Evolutionary conservation across 2,329 filamentous ascomycete genomes (phyloP).

Genomic region (Xylariales sp.): DNA sequence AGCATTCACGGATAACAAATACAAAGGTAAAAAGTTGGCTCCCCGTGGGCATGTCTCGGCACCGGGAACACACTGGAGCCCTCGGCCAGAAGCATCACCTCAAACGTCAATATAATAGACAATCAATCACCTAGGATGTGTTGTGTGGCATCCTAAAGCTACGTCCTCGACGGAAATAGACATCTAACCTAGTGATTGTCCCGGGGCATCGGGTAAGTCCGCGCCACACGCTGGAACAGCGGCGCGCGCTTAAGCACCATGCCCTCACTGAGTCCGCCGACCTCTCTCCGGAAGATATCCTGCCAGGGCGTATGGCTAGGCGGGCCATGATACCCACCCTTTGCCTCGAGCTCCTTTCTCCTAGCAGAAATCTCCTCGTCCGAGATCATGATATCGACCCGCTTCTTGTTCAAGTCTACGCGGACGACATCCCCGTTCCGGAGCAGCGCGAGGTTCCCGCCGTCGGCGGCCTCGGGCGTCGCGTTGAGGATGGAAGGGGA

Average conservation of each 20-base stretch:
- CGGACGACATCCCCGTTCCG: slow-evolving; percentile 61
- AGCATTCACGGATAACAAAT: not conserved
- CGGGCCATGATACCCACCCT: slow-evolving; percentile 53
- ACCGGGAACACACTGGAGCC: not conserved
- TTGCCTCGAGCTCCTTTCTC: slow-evolving; percentile 52
- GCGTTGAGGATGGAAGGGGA: slow-evolving; percentile 67
- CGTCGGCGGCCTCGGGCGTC: slow-evolving; percentile 65
- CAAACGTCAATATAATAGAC: not conserved
- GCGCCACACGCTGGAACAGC: slow-evolving; percentile 60
- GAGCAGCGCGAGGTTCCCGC: slow-evolving; percentile 64
- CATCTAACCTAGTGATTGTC: slow-evolving; percentile 57
- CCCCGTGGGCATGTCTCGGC: not conserved
- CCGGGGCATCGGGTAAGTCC: slow-evolving; percentile 54
- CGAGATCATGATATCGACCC: slow-evolving; percentile 60
- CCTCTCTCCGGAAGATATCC: slow-evolving; percentile 61
- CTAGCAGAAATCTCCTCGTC: slow-evolving; percentile 56
- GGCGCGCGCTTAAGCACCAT: slow-evolving; percentile 60
- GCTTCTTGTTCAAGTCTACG: slow-evolving; percentile 61
- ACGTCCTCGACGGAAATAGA: not conserved
- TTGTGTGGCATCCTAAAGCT: not conserved
- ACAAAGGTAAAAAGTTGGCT: not conserved
- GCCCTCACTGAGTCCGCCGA: slow-evolving; percentile 57
- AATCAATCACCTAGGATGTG: not conserved
- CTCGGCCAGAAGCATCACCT: not conserved
- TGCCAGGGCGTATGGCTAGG: slow-evolving; percentile 63